Conservation (phyloP, 805 yeast genomes). For the Blastobotrys americana region DNA sequence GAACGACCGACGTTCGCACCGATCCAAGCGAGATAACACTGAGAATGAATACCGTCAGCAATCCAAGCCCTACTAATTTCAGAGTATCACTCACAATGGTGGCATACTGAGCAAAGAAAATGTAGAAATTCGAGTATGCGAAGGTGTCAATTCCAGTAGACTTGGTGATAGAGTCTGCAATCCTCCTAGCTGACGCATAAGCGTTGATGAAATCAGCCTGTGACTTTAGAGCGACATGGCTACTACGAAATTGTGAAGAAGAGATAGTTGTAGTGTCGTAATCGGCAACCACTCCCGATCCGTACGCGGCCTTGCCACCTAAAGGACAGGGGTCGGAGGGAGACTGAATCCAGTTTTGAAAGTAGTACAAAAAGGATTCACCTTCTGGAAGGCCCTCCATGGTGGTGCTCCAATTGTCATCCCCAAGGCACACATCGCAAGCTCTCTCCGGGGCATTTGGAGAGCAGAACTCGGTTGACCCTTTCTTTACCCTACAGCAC, state of each 20-base stretch:
- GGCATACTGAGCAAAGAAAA: slow-evolving; percentile 83
- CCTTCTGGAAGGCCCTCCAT: slow-evolving; percentile 83
- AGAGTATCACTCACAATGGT: slow-evolving; percentile 56
- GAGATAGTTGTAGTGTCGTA: slow-evolving; percentile 35
- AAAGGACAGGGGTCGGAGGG: slow-evolving; percentile 89
- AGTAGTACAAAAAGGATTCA: slow-evolving; percentile 61
- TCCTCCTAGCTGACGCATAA: slow-evolving; percentile 60
- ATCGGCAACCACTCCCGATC: slow-evolving; percentile 46
- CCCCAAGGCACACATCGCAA: slow-evolving; percentile 66
- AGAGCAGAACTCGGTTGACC: slow-evolving; percentile 51
- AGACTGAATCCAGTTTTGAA: slow-evolving; percentile 73
- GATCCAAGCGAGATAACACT: slow-evolving; percentile 63
- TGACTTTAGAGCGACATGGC: slow-evolving; percentile 72
- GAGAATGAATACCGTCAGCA: slow-evolving; percentile 41
- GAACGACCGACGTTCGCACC: slow-evolving; percentile 46
- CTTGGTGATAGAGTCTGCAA: slow-evolving; percentile 44
- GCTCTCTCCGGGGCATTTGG: slow-evolving; percentile 60
- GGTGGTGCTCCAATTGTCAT: slow-evolving; percentile 56
- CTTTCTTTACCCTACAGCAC: slow-evolving; percentile 69
- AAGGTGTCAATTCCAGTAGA: slow-evolving; percentile 49
- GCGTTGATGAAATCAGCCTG: slow-evolving; percentile 81
- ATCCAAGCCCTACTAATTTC: slow-evolving; percentile 46
- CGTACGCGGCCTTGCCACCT: slow-evolving; percentile 93
- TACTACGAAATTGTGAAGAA: slow-evolving; percentile 68
- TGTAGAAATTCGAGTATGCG: slow-evolving; percentile 90